Percentiles rank a stretch among this genome's conserved stretches.
Evolutionary conservation across 176 grass and related monocot species (phyloP).

Genomic region (Chloris gayana): DNA sequence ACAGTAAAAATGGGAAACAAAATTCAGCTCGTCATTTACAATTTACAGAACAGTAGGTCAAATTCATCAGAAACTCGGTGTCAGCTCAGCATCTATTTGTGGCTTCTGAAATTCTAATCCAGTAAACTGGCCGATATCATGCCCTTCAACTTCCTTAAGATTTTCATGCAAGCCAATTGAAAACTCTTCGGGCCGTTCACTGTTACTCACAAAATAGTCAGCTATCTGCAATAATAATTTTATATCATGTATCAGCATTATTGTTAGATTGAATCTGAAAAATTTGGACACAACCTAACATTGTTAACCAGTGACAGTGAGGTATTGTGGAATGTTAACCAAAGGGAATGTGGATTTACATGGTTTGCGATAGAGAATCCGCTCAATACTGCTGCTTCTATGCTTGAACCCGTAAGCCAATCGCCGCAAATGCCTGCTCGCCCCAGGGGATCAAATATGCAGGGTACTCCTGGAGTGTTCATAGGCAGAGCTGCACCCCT

Average conservation of each 20-base stretch:
- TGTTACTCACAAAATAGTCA: conserved; percentile 56
- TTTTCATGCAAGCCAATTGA: conserved; percentile 61
- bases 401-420: conserved; percentile 86
- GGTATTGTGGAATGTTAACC: not conserved
- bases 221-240: conserved; percentile 56
- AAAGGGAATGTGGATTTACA: conserved; percentile 36
- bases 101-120: conserved; percentile 51
- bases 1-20: not conserved
- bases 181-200: conserved; percentile 59
- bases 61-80: conserved; percentile 30
- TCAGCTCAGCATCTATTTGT: conserved; percentile 44
- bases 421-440: conserved; percentile 98
- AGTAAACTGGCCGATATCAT: conserved; percentile 90
- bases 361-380: conserved; percentile 87
- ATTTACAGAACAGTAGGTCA: conserved; percentile 18
- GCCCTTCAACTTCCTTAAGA: conserved; percentile 59
- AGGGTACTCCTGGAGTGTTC: conserved; percentile 74
- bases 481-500: conserved; percentile 92
- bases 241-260: not conserved
- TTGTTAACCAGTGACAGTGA: not conserved
- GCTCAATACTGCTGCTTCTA: conserved; percentile 80
- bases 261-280: not conserved
- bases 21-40: conserved; percentile 44
- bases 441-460: conserved; percentile 86
- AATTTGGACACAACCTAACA: not conserved